These are phyloP conservation scores for Macrophomina phaseolina DNA, from an alignment of 2,329 filamentous ascomycete species.

Conservation along the genomic window DNA sequence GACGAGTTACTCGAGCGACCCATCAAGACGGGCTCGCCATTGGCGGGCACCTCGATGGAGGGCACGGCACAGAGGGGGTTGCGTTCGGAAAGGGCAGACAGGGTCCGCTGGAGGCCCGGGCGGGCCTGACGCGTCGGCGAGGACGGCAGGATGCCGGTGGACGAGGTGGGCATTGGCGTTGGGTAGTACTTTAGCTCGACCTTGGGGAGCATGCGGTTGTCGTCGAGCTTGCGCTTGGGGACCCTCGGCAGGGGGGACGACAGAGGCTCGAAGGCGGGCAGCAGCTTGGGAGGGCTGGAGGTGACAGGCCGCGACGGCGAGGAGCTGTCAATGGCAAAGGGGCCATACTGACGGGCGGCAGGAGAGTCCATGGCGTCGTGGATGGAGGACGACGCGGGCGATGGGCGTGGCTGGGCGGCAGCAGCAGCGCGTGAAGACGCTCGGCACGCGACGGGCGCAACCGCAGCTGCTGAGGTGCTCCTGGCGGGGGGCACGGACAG, in stretches of 20 bases:
- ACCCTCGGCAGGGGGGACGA: slow-evolving; percentile 74
- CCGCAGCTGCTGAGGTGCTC: slow-evolving; percentile 32
- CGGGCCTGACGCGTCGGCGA: slow-evolving; percentile 65
- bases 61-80: slow-evolving; percentile 83
- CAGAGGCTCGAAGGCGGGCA: slow-evolving; percentile 79
- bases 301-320: slow-evolving; percentile 41
- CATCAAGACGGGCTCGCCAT: slow-evolving; percentile 83
- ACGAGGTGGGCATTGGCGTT: slow-evolving; percentile 91
- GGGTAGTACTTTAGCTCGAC: slow-evolving; percentile 75
- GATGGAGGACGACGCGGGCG: slow-evolving; percentile 35
- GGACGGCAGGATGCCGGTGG: slow-evolving; percentile 87
- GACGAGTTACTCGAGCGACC: slow-evolving; percentile 93
- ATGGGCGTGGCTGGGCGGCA: slow-evolving; percentile 37
- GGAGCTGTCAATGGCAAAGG: slow-evolving; percentile 36
- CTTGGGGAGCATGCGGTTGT: slow-evolving; percentile 52
- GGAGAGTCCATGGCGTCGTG: slow-evolving; percentile 42
- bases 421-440: slow-evolving; percentile 14
- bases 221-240: slow-evolving; percentile 69
- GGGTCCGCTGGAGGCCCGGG: slow-evolving; percentile 63
- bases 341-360: slow-evolving; percentile 35
- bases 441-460: slow-evolving; percentile 31
- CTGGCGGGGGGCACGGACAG: slow-evolving; percentile 30
- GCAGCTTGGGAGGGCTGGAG: slow-evolving; percentile 67
- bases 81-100: slow-evolving; percentile 75
- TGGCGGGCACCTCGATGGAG: slow-evolving; percentile 78